phyloP scores from a whole-genome alignment of 768 basidiomycete species.

The Lentinula sp. region DNA sequence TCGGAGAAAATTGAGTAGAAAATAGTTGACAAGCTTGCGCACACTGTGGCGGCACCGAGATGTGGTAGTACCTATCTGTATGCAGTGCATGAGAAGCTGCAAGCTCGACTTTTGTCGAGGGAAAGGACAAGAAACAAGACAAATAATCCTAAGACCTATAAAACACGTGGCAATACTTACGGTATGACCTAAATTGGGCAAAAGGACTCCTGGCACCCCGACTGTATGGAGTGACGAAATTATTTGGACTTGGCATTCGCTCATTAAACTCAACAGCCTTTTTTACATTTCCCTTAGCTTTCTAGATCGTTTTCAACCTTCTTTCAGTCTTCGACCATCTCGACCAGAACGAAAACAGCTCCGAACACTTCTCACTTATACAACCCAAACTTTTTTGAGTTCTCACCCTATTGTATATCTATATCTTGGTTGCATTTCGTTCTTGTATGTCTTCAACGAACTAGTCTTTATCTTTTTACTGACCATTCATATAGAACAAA shows the following conservation, averaged over 20 bases:
- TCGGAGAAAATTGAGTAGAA: too few species aligned
- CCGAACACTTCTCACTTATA: neutral
- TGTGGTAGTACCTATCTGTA: too few species aligned
- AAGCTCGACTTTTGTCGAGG: too few species aligned
- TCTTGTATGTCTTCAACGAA: neutral
- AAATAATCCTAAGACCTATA: neutral
- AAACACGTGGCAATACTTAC: neutral
- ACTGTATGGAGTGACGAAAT: neutral
- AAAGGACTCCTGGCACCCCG: neutral
- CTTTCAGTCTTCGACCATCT: neutral
- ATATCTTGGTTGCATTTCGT: neutral
- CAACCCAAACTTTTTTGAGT: neutral
- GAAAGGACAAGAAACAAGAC: too few species aligned
- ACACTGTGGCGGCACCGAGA: too few species aligned
- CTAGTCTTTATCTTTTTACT: neutral
- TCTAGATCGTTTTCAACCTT: neutral
- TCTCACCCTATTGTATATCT: neutral
- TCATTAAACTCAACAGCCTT: neutral
- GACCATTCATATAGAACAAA: neutral
- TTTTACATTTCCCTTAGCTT: neutral
- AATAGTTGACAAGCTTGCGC: too few species aligned
- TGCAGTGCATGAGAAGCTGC: too few species aligned
- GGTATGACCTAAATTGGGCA: neutral
- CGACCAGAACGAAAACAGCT: neutral
- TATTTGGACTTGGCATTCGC: neutral